phyloP scores from a whole-genome alignment of 352 stramenopile species.

The Elongisporangium prolatum region DNA sequence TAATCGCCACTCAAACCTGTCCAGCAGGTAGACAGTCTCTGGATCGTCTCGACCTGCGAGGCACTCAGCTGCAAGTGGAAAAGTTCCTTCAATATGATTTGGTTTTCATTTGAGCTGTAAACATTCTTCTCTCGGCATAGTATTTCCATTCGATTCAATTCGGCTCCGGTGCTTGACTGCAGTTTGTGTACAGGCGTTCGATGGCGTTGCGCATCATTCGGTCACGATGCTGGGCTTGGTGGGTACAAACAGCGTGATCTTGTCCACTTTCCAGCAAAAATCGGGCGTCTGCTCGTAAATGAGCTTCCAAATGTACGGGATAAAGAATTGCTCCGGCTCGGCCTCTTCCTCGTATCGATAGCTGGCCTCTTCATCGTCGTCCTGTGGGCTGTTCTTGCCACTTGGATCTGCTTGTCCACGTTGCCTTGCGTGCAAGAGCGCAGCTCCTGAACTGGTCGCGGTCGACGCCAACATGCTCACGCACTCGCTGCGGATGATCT shows the following conservation, averaged over 20 bases:
- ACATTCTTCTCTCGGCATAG: background rate
- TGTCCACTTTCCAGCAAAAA: slow-evolving; percentile 75
- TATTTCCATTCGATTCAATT: background rate
- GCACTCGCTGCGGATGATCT: slow-evolving; percentile 66
- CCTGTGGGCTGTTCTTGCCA: background rate
- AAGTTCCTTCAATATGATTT: slow-evolving; percentile 1
- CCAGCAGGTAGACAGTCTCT: background rate
- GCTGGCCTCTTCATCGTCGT: slow-evolving; percentile 54
- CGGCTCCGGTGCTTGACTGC: background rate
- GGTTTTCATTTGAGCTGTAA: slow-evolving; percentile 2
- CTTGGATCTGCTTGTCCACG: background rate
- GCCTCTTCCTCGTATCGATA: slow-evolving; percentile 77
- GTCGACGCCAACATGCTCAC: slow-evolving; percentile 54
- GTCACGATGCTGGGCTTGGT: slow-evolving; percentile 13
- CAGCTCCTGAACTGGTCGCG: slow-evolving; percentile 15
- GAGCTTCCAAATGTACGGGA: slow-evolving; percentile 74
- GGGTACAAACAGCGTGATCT: slow-evolving; percentile 72
- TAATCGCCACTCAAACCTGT: background rate
- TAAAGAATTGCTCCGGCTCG: slow-evolving; percentile 73
- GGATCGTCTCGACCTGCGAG: background rate
- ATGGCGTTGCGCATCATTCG: slow-evolving; percentile 7
- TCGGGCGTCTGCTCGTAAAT: slow-evolving; percentile 71
- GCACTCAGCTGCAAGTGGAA: background rate
- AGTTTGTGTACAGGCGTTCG: background rate
- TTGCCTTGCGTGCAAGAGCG: background rate